phyloP scores from a whole-genome alignment of 202 grass and related monocot genomes.

The Musa balbisiana region DNA sequence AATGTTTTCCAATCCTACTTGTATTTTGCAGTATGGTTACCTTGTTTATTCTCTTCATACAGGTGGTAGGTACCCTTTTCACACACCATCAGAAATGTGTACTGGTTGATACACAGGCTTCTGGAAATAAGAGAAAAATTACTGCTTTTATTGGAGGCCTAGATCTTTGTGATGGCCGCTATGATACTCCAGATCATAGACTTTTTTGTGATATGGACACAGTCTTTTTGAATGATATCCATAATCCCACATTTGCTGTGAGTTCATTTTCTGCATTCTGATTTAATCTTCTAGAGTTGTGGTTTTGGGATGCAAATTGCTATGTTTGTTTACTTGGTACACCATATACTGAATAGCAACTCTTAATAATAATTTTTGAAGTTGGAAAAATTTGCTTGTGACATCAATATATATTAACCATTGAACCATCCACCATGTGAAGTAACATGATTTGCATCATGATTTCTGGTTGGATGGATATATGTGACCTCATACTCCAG shows the following conservation, averaged over 20 bases:
- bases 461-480: too few relatives aligned
- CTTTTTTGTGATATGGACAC: conserved; percentile 82
- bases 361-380: background rate
- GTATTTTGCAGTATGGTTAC: background rate
- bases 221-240: conserved; percentile 72
- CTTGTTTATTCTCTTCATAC: conserved; percentile 26
- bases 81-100: conserved; percentile 97
- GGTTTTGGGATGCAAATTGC: background rate
- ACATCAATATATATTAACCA: background rate
- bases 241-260: conserved; percentile 89
- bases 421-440: too few relatives aligned
- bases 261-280: conserved; percentile 26
- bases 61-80: conserved; percentile 95
- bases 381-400: background rate
- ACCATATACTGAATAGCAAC: conserved; percentile 11
- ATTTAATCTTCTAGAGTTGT: conserved; percentile 10
- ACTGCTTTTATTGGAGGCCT: conserved; percentile 87
- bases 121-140: conserved; percentile 76
- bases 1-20: too few relatives aligned
- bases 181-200: conserved; percentile 91
- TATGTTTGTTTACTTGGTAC: background rate
- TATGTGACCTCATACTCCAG: too few relatives aligned
- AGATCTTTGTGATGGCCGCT: conserved; percentile 97
- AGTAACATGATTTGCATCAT: too few relatives aligned
- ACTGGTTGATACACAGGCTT: conserved; percentile 87